A percentile compares a stretch with the other conserved stretches of the same genome.
Evolutionary conservation across 2,329 filamentous ascomycete genomes (phyloP).

Genomic region (Alternaria alternata): DNA sequence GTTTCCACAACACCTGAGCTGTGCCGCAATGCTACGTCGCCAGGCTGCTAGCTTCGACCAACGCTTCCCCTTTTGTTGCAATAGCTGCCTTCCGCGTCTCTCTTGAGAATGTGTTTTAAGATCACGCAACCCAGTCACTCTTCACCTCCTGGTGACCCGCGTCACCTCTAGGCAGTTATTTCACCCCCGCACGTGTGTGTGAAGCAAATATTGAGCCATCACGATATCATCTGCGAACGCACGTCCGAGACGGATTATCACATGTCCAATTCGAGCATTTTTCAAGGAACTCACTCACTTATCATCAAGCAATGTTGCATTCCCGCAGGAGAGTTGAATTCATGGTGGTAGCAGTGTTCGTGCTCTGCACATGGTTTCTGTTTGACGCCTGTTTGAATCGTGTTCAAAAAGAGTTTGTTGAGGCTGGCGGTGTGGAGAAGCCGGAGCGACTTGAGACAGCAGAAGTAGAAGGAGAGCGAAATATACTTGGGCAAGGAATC

Average conservation of each 20-base stretch:
- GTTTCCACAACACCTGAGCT: conserved; percentile 9
- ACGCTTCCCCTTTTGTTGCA: neutral
- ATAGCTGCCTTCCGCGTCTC: neutral
- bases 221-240: conserved; percentile 7
- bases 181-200: conserved; percentile 9
- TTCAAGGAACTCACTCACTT: conserved; percentile 5
- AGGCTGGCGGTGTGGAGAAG: conserved; percentile 11
- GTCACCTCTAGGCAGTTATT: conserved; percentile 5
- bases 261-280: neutral
- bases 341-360: conserved; percentile 20
- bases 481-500: conserved; percentile 12
- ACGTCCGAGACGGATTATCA: neutral
- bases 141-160: neutral
- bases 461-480: conserved; percentile 20
- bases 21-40: conserved; percentile 20
- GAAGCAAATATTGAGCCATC: conserved; percentile 3
- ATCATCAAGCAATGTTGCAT: conserved; percentile 17
- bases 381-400: conserved; percentile 21
- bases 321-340: conserved; percentile 20
- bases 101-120: neutral
- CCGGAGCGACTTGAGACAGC: conserved; percentile 21
- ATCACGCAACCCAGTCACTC: neutral
- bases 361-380: conserved; percentile 24
- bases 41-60: conserved; percentile 4
- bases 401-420: conserved; percentile 1